Evolutionary conservation across 2,329 filamentous ascomycete species (phyloP), one percentile per base, ranked within the genome.

Genomic region (Akanthomyces lecanii): DNA sequence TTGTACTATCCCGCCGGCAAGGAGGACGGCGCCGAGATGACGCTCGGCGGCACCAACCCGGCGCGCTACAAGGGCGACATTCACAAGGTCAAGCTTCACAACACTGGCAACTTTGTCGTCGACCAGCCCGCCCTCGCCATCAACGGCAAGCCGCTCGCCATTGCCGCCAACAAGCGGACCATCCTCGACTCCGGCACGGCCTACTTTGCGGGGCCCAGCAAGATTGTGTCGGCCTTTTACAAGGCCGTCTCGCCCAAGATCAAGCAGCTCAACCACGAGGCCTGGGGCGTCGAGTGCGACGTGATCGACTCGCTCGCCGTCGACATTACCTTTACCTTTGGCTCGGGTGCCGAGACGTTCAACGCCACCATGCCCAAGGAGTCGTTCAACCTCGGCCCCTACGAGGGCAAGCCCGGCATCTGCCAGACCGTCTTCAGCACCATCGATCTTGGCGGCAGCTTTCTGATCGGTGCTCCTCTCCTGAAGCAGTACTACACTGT

Each of bases 401-500:
- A 72, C 42, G 28, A 63, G 30, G 45, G 51, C 10, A 63, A 64
- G 47, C 62, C 63, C 1, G 67, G 64, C 0, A 68, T 71, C 23
- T 76, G 75, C 62, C 72, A 75, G 66, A 70, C 67, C 8, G 66
- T 76, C 2, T 72, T 75, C 48, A 66, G 18, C 55, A 63, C 59
- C 0, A 56, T 69, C 2, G 66, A 67, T 3, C 61, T 67, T 0
- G 48, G 64, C 0, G 67, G 67, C 0, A 65, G 69, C 2, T 77
- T 74, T 73, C 62, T 76, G 7, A 52, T 74, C 10, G 75, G 75
- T 0, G 71, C 68, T 1, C 72, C 74, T 4, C 64, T 74, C 18
- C 61, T 77, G 28, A 72, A 75, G 68, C 65, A 69, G 14, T 75
- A 75, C 60, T 76, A 76, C 61, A 76, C 74, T 1, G 71, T 72